Base-by-base conservation (phyloP, 139 green algal species). In the Pleodorina starrii region DNA sequence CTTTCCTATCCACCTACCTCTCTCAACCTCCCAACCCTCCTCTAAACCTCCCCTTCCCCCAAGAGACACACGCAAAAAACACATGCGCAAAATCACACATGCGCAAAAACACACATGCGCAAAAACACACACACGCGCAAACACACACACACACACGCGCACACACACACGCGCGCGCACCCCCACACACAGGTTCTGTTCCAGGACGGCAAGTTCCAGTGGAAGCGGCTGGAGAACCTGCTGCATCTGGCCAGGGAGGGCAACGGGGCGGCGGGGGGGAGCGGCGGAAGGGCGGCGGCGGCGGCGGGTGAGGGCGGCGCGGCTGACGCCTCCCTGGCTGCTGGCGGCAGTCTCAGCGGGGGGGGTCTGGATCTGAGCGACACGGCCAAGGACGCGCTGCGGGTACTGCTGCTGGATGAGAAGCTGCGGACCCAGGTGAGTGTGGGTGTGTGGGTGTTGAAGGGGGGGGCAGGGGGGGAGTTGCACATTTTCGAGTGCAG, bases 211-310 rank as follows among this genome's bases (percentile, higher is more conserved):
- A 96, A 96, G 91, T 98, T 99, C 91, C 97, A 99, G 90, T 99
- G 98, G 98, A 93, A 96, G 88, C 94, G 98, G 38, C 94, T 99
- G 69, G 95, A 98, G 88, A 99, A 99, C 94, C 94, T 99, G 60
- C 95, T 99, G 42, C 76, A 80, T 46, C 94, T 99, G 32, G 97
- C 97, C 21, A 91, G 90, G 59, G 95, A 98, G 74, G 95, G 95
- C 40, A 92, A 96, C 46, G 93, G 90, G 35, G n/a, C n/a, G n/a
- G n/a, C n/a, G n/a, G n/a, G n/a, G n/a, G n/a, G n/a, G n/a, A n/a
- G n/a, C n/a, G n/a, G n/a, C n/a, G 87, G 78, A 43, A n/a, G 50
- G 35, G 73, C 51, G 54, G 73, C 86, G 90, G 71, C 48, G 66
- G 79, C 68, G 38, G 42, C 17, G n/a, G 46, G n/a, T n/a, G n/a